phyloP scores from a whole-genome alignment of 2,329 filamentous ascomycete genomes.

The Kalmusia sp. region DNA sequence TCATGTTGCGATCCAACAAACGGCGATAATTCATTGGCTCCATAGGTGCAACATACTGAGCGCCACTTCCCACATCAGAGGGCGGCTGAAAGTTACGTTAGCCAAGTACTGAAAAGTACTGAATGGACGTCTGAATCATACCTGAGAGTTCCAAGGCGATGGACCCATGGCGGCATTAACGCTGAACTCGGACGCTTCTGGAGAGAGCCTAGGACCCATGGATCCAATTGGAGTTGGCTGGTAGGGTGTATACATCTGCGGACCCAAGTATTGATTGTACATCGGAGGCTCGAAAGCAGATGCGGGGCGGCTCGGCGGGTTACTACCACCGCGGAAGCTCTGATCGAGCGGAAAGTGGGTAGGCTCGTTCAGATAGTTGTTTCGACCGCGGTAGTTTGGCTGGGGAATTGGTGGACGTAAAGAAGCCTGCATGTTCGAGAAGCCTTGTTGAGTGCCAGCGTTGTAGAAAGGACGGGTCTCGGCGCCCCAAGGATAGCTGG shows the following conservation, averaged over 20 bases:
- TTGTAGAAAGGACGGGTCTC: constrained; percentile 33
- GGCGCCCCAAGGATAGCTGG: constrained; percentile 44
- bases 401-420: constrained; percentile 28
- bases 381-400: constrained; percentile 36
- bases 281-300: constrained; percentile 44
- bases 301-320: constrained; percentile 44
- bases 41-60: constrained; percentile 81
- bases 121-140: constrained; percentile 6
- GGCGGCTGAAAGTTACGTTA: constrained; percentile 27
- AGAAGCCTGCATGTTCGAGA: constrained; percentile 28
- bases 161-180: constrained; percentile 34
- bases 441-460: constrained; percentile 26
- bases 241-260: constrained; percentile 35
- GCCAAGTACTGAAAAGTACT: not conserved
- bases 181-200: constrained; percentile 56
- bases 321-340: constrained; percentile 36
- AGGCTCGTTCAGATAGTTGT: constrained; percentile 44
- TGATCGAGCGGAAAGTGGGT: constrained; percentile 46
- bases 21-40: constrained; percentile 97
- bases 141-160: constrained; percentile 50
- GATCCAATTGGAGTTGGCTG: constrained; percentile 47
- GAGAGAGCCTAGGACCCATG: constrained; percentile 50
- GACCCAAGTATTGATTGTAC: constrained; percentile 41
- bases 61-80: constrained; percentile 27
- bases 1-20: constrained; percentile 92